Conservation (phyloP, 202 grass and related monocot species). For the Schoenoplectus triqueter region DNA sequence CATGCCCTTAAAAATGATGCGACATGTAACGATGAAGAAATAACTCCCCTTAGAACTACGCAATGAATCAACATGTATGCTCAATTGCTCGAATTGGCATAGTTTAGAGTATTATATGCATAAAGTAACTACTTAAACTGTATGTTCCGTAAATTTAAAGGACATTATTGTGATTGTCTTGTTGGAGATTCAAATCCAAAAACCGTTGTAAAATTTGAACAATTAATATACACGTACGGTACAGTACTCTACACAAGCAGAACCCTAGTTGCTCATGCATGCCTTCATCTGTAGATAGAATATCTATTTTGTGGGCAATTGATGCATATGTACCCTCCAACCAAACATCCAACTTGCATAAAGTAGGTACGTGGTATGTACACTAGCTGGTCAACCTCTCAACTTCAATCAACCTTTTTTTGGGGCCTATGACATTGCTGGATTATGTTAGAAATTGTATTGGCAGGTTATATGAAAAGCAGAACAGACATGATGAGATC, state of each 20-base stretch:
- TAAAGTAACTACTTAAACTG: no score
- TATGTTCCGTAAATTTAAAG: no score
- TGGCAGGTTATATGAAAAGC: neutral
- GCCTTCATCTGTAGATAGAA: conserved; percentile 13
- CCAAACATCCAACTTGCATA: conserved; percentile 29
- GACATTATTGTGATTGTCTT: neutral
- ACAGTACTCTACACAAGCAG: no score
- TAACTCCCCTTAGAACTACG: neutral
- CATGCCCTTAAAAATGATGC: no score
- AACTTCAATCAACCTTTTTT: conserved; percentile 20
- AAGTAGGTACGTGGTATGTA: neutral
- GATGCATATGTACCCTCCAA: conserved; percentile 26
- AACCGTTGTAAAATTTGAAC: no score
- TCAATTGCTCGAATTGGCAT: neutral
- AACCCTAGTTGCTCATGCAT: neutral
- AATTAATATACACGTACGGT: no score
- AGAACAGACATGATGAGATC: neutral
- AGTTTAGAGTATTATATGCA: no score
- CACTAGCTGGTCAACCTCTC: conserved; percentile 11
- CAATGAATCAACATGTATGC: neutral
- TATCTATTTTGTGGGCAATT: conserved; percentile 33
- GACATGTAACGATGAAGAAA: neutral
- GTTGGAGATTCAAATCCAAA: no score
- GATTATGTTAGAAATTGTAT: neutral
- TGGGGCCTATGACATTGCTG: neutral